Conservation (phyloP, 208 protist genomes). For the Wallacemonas collosoma region DNA sequence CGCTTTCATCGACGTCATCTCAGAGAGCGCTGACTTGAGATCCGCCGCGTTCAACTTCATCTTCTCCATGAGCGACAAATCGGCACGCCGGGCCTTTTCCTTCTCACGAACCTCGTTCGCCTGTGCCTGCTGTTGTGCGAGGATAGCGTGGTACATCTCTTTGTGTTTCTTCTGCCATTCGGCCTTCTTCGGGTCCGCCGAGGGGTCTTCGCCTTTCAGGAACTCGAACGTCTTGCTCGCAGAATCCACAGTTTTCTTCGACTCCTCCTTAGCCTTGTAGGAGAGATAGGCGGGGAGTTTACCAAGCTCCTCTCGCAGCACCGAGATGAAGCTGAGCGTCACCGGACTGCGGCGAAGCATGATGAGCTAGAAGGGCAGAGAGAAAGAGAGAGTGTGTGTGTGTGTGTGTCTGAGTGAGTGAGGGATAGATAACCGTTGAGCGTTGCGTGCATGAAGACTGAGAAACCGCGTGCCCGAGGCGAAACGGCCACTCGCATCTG, state of each 20-base stretch:
- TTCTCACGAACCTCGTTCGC: slow-evolving; percentile 21
- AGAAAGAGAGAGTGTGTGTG: background rate
- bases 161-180: slow-evolving; percentile 60
- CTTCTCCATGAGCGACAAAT: slow-evolving; percentile 14
- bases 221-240: slow-evolving; percentile 42
- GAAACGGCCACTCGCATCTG: too few species aligned
- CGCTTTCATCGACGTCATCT: slow-evolving; percentile 59
- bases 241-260: slow-evolving; percentile 38
- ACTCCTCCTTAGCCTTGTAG: slow-evolving; percentile 24
- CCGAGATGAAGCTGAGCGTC: slow-evolving; percentile 36
- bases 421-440: too few species aligned
- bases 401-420: too few species aligned
- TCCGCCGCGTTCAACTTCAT: slow-evolving; percentile 32
- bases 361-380: background rate
- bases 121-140: slow-evolving; percentile 39
- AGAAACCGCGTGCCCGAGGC: too few species aligned
- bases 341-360: slow-evolving; percentile 41
- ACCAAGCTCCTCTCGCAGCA: slow-evolving; percentile 44
- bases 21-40: slow-evolving; percentile 29
- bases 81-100: slow-evolving; percentile 3
- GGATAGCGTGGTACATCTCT: slow-evolving; percentile 63
- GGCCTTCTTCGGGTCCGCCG: slow-evolving; percentile 36
- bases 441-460: too few species aligned
- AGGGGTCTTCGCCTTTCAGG: slow-evolving; percentile 46
- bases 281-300: slow-evolving; percentile 50